These are phyloP conservation scores for Triticum aestivum DNA, from an alignment of 176 grass and related monocot species.

Conservation along the genomic window IWGSC_CS_RefSeq_v2.1 NC_057811.1:179280331-179280830, in stretches of 20 bases:
- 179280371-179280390: background rate
- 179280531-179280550: conserved; percentile 33
- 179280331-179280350: conserved; percentile 27
- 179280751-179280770: background rate
- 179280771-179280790: background rate
- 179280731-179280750: background rate
- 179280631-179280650: conserved; percentile 15
- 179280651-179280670: background rate
- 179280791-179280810: conserved; percentile 1
- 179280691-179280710: background rate
- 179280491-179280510: too few relatives aligned
- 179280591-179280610: conserved; percentile 11
- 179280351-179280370: background rate
- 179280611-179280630: conserved; percentile 23
- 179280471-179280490: background rate
- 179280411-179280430: background rate
- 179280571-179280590: background rate
- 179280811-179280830: conserved; percentile 7
- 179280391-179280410: background rate
- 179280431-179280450: conserved; percentile 21
- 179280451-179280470: background rate
- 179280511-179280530: background rate
- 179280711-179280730: background rate
- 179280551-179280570: conserved; percentile 10
- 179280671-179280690: background rate